Evolutionary conservation across 1,284 basidiomycete species (phyloP).

Genomic region (Schizophyllum commune): DNA sequence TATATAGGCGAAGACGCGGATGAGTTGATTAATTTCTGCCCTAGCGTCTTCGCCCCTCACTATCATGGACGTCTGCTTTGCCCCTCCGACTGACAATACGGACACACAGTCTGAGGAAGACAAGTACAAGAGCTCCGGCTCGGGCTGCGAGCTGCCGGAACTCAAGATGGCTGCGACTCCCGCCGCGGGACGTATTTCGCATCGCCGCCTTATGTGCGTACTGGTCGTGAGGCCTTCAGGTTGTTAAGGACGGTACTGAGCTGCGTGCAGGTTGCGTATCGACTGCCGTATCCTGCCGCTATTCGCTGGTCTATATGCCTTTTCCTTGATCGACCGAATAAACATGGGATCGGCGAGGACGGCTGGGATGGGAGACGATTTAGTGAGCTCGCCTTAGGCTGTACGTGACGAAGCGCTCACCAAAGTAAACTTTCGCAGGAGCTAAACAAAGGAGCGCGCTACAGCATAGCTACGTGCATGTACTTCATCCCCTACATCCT

Average conservation of each 20-base stretch:
- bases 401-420: constrained; percentile 2
- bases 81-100: neutral
- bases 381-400: constrained; percentile 23
- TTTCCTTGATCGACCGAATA: constrained; percentile 35
- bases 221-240: constrained; percentile 23
- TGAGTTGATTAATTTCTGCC: too few relatives aligned
- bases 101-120: neutral
- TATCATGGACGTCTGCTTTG: neutral
- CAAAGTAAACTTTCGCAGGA: constrained; percentile 16
- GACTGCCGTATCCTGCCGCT: constrained; percentile 36
- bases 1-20: neutral
- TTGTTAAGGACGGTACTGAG: neutral
- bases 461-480: constrained; percentile 30
- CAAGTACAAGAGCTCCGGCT: neutral
- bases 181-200: constrained; percentile 21
- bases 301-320: constrained; percentile 32
- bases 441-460: constrained; percentile 29
- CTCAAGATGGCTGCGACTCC: neutral
- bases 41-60: too few relatives aligned
- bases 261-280: constrained; percentile 26
- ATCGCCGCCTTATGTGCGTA: constrained; percentile 9
- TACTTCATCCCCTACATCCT: constrained; percentile 42
- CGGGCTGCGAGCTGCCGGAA: neutral
- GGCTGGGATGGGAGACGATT: constrained; percentile 34
- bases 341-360: constrained; percentile 35